phyloP scores from a whole-genome alignment of 495 filamentous ascomycete genomes.

The Tricharina praecox region DNA sequence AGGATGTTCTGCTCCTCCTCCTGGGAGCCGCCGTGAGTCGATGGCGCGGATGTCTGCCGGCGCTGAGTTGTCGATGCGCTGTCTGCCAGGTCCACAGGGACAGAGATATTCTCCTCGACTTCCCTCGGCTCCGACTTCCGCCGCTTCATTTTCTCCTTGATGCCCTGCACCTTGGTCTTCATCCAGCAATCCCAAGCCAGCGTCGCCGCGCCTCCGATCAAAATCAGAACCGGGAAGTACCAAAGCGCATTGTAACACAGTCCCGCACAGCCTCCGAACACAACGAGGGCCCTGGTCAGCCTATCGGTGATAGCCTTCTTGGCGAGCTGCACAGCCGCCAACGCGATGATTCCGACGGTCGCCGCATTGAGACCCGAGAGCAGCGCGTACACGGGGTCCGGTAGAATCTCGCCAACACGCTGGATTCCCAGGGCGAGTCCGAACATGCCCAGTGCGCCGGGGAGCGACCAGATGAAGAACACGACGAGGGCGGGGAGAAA shows the following conservation, averaged over 20 bases:
- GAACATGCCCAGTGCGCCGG: slow-evolving; percentile 65
- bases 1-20: not conserved
- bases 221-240: slow-evolving; percentile 66
- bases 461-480: slow-evolving; percentile 48
- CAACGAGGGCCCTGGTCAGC: slow-evolving; percentile 50
- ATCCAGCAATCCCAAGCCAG: slow-evolving; percentile 41
- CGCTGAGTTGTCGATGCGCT: not conserved
- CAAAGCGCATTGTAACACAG: slow-evolving; percentile 62
- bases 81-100: not conserved
- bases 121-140: slow-evolving; percentile 8
- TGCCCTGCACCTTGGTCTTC: not conserved
- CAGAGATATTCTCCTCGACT: slow-evolving; percentile 5
- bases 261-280: slow-evolving; percentile 50
- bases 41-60: not conserved
- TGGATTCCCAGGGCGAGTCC: slow-evolving; percentile 51
- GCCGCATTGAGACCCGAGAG: slow-evolving; percentile 64
- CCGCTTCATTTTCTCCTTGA: not conserved
- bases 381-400: slow-evolving; percentile 51
- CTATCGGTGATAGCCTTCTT: slow-evolving; percentile 60
- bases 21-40: not conserved
- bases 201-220: slow-evolving; percentile 38
- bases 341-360: slow-evolving; percentile 61
- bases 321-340: slow-evolving; percentile 59
- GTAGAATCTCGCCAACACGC: slow-evolving; percentile 43
- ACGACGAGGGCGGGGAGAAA: slow-evolving; percentile 43